Evolutionary conservation across 73 alveolate species (phyloP), one percentile per base, ranked within the genome.

Genomic region (Effrenium voratum): DNA sequence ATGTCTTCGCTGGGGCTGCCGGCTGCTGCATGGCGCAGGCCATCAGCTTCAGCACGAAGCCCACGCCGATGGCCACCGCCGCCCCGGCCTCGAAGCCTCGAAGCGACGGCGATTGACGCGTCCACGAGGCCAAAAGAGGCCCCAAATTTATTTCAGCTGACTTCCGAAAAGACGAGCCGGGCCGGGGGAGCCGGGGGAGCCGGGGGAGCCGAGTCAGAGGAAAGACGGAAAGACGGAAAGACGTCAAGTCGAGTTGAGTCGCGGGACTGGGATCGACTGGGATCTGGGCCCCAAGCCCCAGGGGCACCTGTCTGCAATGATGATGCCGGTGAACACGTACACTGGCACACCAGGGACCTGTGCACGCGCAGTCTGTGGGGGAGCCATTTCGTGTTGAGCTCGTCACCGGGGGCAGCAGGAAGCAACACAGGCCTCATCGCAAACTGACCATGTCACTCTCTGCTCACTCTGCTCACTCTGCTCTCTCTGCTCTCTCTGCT

Each of bases 11-110:
- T 44, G 59, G 30, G 70, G 46, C 47, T 34, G 55, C 52, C 34
- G 38, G 63, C 95, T 87, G 95, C 72, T 87, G 95, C 95, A 87
- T 87, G 70, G 95, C 95, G 40, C 95, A 87, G 34, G 95, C 95
- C 72, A 87, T 34, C 26, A 87, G 95, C 95, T 87, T 87, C 72
- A 87, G 95, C 83, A 87, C 72, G 84, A 87, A 87, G 28, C 95
- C 95, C 50, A 87, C 95, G 85, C 85, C 95, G 52, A 87, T 87
- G 95, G 95, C 95, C 28, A 87, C 63, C 34, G 72, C 95, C 3
- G 95, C 95, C 16, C 95, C 95, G 52, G 95, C 95, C 57, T 87
- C 95, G 50, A 87, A 87, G 95, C 95, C 95, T 87, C 30, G 50
- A 36, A 36, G 43, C 28, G 83, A 36, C 22, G 12, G 68, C 12